Evolutionary conservation across 805 yeast genomes (phyloP).

Genomic region (Cyberlindnera samutprakarnensis): DNA sequence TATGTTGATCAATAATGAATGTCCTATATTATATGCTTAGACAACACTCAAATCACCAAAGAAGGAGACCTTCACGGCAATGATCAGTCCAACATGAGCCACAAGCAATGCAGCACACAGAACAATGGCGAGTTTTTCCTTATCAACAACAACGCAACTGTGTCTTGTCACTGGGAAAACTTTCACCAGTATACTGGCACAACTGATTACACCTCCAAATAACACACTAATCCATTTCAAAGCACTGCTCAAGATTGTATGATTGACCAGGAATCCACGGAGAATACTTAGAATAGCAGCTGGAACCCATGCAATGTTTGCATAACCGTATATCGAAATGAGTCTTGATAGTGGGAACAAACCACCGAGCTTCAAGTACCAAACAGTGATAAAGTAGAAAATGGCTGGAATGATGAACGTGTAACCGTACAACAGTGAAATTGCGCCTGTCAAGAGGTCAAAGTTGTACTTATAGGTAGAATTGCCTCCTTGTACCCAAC

Average conservation of each 20-base stretch:
- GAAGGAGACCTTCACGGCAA: conserved; percentile 59
- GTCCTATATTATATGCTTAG: background rate
- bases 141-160: conserved; percentile 26
- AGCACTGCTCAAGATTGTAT: conserved; percentile 34
- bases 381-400: conserved; percentile 45
- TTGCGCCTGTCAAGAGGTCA: conserved; percentile 56
- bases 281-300: conserved; percentile 56
- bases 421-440: conserved; percentile 70
- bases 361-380: conserved; percentile 42
- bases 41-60: conserved; percentile 37
- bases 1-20: background rate
- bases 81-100: conserved; percentile 50
- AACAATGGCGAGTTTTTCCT: conserved; percentile 29
- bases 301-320: conserved; percentile 82
- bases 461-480: conserved; percentile 51
- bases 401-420: conserved; percentile 55
- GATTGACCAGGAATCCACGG: conserved; percentile 44
- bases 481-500: conserved; percentile 34
- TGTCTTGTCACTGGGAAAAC: conserved; percentile 32
- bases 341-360: conserved; percentile 48
- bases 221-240: conserved; percentile 60
- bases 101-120: conserved; percentile 35
- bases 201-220: conserved; percentile 55
- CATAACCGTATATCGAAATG: conserved; percentile 76
- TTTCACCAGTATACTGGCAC: conserved; percentile 44